These are phyloP conservation scores for Plantago coronopus DNA, from an alignment of 305 asterid species.

Conservation along the genomic window DNA sequence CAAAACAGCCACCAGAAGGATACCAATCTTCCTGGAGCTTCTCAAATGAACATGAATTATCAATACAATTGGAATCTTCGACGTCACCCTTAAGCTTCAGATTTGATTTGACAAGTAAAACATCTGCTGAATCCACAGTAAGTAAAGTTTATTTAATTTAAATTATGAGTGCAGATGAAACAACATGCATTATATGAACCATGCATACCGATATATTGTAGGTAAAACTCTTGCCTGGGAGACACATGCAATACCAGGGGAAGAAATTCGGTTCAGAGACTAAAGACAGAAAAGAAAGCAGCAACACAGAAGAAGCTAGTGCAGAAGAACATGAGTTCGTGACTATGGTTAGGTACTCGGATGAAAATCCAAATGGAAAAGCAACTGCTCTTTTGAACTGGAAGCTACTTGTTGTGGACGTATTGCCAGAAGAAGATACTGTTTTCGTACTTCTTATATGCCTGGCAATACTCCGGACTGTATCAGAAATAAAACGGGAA, in stretches of 20 bases:
- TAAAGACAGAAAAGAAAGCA: conserved; percentile 15
- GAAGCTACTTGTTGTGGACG: conserved; percentile 60
- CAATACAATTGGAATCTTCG: conserved; percentile 43
- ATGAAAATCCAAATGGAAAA: conserved; percentile 63
- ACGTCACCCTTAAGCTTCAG: conserved; percentile 35
- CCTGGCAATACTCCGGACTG: conserved; percentile 51
- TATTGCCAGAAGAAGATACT: conserved; percentile 80
- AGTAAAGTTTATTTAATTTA: conserved; percentile 12
- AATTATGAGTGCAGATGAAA: conserved; percentile 1
- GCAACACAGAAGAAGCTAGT: conserved; percentile 19
- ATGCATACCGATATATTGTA: conserved; percentile 16
- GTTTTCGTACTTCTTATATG: conserved; percentile 64
- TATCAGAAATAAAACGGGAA: conserved; percentile 57
- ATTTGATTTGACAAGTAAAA: conserved; percentile 38
- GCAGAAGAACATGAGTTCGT: conserved; percentile 54
- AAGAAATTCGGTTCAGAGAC: conserved; percentile 26
- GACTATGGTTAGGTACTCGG: conserved; percentile 62
- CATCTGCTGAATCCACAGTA: conserved; percentile 45
- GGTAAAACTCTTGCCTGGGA: conserved; percentile 68
- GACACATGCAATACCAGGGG: conserved; percentile 62
- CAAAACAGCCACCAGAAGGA: conserved; percentile 66
- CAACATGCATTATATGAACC: background rate
- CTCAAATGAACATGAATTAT: conserved; percentile 59
- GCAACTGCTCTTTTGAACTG: conserved; percentile 89
- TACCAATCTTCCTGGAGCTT: conserved; percentile 76